Conservation (phyloP, 2,329 filamentous ascomycete species). For the Dryadomyces quercivorus region DNA sequence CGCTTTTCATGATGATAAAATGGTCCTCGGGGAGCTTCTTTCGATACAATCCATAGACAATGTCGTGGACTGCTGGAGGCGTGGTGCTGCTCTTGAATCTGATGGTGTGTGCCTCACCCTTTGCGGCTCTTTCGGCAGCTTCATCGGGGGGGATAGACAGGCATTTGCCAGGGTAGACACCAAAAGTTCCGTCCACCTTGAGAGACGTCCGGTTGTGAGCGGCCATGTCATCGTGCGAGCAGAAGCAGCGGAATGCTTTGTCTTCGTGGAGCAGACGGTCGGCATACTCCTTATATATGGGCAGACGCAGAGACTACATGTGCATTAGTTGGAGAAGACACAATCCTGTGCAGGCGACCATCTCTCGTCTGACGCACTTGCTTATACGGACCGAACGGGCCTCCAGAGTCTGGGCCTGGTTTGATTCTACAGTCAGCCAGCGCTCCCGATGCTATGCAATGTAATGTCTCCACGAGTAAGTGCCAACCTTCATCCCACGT, state of each 20-base stretch:
- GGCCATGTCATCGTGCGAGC: slow-evolving; percentile 58
- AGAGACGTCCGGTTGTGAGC: slow-evolving; percentile 51
- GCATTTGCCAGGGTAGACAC: slow-evolving; percentile 55
- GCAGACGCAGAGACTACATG: slow-evolving; percentile 61
- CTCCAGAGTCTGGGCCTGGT: slow-evolving; percentile 65
- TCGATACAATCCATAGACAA: slow-evolving; percentile 63
- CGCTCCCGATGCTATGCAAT: too few species aligned
- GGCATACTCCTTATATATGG: slow-evolving; percentile 60
- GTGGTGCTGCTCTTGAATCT: slow-evolving; percentile 56
- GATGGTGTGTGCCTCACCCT: slow-evolving; percentile 62
- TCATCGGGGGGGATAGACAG: slow-evolving; percentile 52
- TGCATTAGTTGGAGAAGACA: neutral
- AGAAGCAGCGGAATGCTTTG: slow-evolving; percentile 90
- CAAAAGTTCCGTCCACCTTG: slow-evolving; percentile 29
- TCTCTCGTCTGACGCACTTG: slow-evolving; percentile 41
- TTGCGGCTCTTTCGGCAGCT: slow-evolving; percentile 55
- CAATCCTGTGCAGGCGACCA: too few species aligned
- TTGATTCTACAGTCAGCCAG: slow-evolving; percentile 5
- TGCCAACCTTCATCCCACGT: slow-evolving; percentile 76
- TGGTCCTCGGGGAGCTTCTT: slow-evolving; percentile 54
- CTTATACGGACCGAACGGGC: slow-evolving; percentile 73
- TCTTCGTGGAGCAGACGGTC: slow-evolving; percentile 55
- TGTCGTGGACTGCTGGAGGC: slow-evolving; percentile 57
- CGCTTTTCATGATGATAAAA: slow-evolving; percentile 80
- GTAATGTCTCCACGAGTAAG: too few species aligned